Percentiles rank a stretch among this genome's conserved stretches.
Evolutionary conservation across 257 asterid species (phyloP).

Genomic region (Ajuga chamaepitys): DNA sequence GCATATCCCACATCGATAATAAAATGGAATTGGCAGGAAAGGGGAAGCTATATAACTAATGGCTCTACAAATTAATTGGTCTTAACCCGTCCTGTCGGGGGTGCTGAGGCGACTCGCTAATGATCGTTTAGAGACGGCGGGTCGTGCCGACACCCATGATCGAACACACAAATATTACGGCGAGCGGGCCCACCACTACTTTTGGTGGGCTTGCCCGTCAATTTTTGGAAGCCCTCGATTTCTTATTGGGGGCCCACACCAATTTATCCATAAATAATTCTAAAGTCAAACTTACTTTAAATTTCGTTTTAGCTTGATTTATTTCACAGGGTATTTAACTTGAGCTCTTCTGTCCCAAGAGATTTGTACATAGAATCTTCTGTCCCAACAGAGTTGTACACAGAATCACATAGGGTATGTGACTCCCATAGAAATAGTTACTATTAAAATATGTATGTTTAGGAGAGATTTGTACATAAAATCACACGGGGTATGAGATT

Average conservation of each 20-base stretch:
- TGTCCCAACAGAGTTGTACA: no score
- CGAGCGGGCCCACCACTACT: slow-evolving; percentile 62
- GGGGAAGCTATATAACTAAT: background rate
- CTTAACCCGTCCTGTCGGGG: slow-evolving; percentile 65
- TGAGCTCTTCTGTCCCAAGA: no score
- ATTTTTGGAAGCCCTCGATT: slow-evolving; percentile 67
- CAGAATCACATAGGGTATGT: no score
- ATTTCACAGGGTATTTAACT: no score
- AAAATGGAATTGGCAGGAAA: background rate
- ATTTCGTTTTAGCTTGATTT: no score
- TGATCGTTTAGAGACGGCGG: slow-evolving; percentile 68
- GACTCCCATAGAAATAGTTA: no score
- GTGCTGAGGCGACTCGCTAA: slow-evolving; percentile 57
- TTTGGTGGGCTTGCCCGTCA: slow-evolving; percentile 61
- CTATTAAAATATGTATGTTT: no score
- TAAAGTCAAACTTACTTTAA: no score
- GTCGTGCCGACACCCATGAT: slow-evolving; percentile 79
- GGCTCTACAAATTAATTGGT: rapidly evolving
- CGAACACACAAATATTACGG: slow-evolving; percentile 47
- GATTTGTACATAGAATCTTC: no score
- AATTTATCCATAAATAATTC: background rate
- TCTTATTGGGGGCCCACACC: slow-evolving; percentile 18
- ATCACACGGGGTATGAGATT: no score
- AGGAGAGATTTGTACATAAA: no score
- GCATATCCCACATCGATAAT: slow-evolving; percentile 10